Evolutionary conservation across 345 rosid species (phyloP).

Genomic region (Erucastrum elatum): DNA sequence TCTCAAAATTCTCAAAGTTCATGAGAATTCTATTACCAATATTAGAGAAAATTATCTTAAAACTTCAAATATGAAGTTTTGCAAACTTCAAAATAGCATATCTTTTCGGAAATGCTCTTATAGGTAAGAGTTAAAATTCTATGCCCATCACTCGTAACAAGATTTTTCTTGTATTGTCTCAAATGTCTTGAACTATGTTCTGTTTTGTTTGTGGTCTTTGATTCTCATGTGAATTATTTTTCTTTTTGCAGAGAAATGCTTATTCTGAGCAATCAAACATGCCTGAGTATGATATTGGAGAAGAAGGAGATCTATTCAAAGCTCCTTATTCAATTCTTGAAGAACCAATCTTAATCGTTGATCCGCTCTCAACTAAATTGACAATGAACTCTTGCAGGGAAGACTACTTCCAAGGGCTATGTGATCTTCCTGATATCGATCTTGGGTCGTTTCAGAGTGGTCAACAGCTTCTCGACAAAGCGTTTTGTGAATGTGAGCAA

Average conservation of each 20-base stretch:
- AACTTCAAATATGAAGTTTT: no score
- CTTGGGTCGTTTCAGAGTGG: slow-evolving; percentile 64
- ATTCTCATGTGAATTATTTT: slow-evolving; percentile 21
- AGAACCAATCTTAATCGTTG: slow-evolving; percentile 52
- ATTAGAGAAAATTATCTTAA: no score
- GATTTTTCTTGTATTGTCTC: no score
- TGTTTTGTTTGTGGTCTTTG: slow-evolving; percentile 28
- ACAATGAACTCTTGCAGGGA: slow-evolving; percentile 78
- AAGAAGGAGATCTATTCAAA: slow-evolving; percentile 82
- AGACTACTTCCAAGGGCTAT: slow-evolving; percentile 63
- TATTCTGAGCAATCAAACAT: slow-evolving; percentile 47
- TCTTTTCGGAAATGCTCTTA: no score
- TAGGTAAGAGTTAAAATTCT: no score
- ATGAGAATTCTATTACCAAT: no score
- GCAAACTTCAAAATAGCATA: no score
- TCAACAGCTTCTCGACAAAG: slow-evolving; percentile 70
- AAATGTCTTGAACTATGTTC: slow-evolving; percentile 34
- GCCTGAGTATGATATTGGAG: slow-evolving; percentile 80
- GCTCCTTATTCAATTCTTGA: slow-evolving; percentile 85
- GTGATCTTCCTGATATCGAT: slow-evolving; percentile 55
- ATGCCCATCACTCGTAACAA: no score
- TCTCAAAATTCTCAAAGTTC: no score
- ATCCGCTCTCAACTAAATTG: slow-evolving; percentile 76
- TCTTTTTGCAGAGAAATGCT: slow-evolving; percentile 45
- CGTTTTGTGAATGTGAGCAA: slow-evolving; percentile 76